Evolutionary conservation across 176 grass and related monocot genomes (phyloP).

Genomic region (Triticum monococcum): DNA sequence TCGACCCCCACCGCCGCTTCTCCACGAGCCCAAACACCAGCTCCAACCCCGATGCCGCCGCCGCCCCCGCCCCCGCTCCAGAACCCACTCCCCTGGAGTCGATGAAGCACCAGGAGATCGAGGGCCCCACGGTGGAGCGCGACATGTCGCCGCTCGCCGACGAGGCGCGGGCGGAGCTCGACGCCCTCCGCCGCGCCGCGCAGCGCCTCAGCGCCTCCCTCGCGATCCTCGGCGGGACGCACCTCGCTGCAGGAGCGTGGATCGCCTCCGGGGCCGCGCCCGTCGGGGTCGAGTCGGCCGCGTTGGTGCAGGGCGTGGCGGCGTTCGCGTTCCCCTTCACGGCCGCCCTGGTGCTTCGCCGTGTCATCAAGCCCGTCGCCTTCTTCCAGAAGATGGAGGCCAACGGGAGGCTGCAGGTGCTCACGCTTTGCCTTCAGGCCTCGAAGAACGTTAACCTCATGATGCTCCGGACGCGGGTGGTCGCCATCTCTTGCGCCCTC

Average conservation of each 20-base stretch:
- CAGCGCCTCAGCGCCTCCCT: slow-evolving; percentile 62
- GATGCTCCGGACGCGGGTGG: slow-evolving; percentile 68
- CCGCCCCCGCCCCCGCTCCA: neutral
- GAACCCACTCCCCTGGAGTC: neutral
- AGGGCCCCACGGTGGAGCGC: slow-evolving; percentile 88
- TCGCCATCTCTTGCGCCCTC: slow-evolving; percentile 62
- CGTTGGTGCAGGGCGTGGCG: slow-evolving; percentile 54
- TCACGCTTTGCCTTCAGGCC: slow-evolving; percentile 79
- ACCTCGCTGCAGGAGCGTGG: slow-evolving; percentile 72
- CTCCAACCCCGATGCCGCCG: neutral
- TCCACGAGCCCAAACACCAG: slow-evolving; percentile 26
- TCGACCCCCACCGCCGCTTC: slow-evolving; percentile 26
- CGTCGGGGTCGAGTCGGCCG: slow-evolving; percentile 41
- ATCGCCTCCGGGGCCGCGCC: slow-evolving; percentile 48
- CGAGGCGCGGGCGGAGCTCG: slow-evolving; percentile 73
- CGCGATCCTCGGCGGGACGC: slow-evolving; percentile 61
- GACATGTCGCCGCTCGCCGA: slow-evolving; percentile 76
- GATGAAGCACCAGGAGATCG: slow-evolving; percentile 89
- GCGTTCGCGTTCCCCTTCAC: slow-evolving; percentile 88
- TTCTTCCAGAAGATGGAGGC: slow-evolving; percentile 99
- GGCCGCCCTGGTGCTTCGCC: slow-evolving; percentile 70
- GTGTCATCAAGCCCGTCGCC: slow-evolving; percentile 70
- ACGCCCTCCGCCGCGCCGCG: slow-evolving; percentile 55
- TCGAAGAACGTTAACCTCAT: slow-evolving; percentile 67
- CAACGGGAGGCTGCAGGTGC: slow-evolving; percentile 75